A percentile compares a stretch with the other conserved stretches of the same genome.
phyloP scores from a whole-genome alignment of 202 grass and related monocot species.

The Setaria italica region DNA sequence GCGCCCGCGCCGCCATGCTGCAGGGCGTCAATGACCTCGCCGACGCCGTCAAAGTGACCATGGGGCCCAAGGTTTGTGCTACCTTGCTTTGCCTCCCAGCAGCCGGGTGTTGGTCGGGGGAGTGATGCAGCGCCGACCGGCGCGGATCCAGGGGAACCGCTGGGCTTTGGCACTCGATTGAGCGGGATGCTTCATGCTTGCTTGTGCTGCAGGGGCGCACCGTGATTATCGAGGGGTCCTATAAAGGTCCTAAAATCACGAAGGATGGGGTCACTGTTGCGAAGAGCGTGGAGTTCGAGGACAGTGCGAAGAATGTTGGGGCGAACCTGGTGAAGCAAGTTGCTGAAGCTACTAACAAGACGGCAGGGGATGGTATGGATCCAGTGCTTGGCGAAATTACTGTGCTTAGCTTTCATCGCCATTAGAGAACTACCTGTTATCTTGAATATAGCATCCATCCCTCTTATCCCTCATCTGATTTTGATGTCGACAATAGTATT shows the following conservation, averaged over 20 bases:
- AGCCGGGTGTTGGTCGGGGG: neutral
- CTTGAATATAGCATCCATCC: neutral
- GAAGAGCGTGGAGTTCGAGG: constrained; percentile 90
- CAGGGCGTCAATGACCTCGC: constrained; percentile 93
- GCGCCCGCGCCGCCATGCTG: constrained; percentile 82
- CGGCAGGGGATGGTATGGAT: constrained; percentile 84
- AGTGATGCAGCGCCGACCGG: neutral
- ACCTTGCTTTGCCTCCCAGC: neutral
- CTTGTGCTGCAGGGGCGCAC: constrained; percentile 65
- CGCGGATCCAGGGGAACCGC: constrained; percentile 28
- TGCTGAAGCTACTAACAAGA: constrained; percentile 84
- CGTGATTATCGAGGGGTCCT: constrained; percentile 81
- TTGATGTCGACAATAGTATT: neutral
- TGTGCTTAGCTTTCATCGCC: neutral
- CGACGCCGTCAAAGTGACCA: constrained; percentile 95
- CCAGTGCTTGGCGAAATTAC: neutral
- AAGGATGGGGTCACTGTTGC: constrained; percentile 97
- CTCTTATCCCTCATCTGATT: neutral
- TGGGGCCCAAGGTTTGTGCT: constrained; percentile 86
- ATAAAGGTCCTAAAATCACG: constrained; percentile 67
- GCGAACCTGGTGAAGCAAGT: constrained; percentile 95
- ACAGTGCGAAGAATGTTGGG: constrained; percentile 83
- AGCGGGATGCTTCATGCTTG: neutral
- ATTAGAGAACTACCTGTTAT: neutral
- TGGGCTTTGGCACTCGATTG: neutral